Evolutionary conservation across 345 rosid genomes (phyloP).

Genomic region (Noccaea caerulescens): DNA sequence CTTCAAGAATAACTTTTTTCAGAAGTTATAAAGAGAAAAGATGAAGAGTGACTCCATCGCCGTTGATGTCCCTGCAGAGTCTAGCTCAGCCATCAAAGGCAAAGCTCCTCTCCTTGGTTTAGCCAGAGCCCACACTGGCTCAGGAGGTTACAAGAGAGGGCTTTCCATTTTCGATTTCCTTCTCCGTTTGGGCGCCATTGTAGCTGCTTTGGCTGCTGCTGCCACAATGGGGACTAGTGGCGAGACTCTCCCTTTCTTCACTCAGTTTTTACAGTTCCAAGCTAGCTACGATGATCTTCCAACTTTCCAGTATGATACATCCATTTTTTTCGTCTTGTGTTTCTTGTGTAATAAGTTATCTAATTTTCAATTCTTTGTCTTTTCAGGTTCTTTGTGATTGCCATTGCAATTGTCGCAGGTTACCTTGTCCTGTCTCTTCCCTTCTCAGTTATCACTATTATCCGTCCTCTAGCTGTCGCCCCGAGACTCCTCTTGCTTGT

Average conservation of each 20-base stretch:
- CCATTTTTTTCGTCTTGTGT: constrained; percentile 9
- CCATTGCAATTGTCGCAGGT: constrained; percentile 67
- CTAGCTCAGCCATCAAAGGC: constrained; percentile 43
- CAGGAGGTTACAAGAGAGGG: constrained; percentile 54
- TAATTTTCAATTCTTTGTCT: not conserved
- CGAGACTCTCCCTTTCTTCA: constrained; percentile 75
- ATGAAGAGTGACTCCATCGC: constrained; percentile 39
- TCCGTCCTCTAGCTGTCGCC: constrained; percentile 70
- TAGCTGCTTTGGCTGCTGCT: constrained; percentile 56
- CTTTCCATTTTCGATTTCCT: constrained; percentile 65
- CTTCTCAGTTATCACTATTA: constrained; percentile 66
- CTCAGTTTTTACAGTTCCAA: constrained; percentile 75
- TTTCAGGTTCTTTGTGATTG: constrained; percentile 77
- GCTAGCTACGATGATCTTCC: constrained; percentile 78
- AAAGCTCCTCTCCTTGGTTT: constrained; percentile 43
- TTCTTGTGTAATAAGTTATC: constrained; percentile 1
- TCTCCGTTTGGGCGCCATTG: constrained; percentile 56
- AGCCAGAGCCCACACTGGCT: constrained; percentile 26
- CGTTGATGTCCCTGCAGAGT: constrained; percentile 40
- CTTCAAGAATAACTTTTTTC: constrained; percentile 1
- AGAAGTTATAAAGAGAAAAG: not conserved
- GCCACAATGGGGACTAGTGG: constrained; percentile 63
- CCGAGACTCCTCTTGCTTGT: constrained; percentile 66
- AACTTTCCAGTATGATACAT: constrained; percentile 53
- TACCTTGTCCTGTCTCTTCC: constrained; percentile 87